Evolutionary conservation across 2,329 filamentous ascomycete genomes (phyloP), one percentile per base, ranked within the genome.

Genomic region (Fusarium verrucosum): DNA sequence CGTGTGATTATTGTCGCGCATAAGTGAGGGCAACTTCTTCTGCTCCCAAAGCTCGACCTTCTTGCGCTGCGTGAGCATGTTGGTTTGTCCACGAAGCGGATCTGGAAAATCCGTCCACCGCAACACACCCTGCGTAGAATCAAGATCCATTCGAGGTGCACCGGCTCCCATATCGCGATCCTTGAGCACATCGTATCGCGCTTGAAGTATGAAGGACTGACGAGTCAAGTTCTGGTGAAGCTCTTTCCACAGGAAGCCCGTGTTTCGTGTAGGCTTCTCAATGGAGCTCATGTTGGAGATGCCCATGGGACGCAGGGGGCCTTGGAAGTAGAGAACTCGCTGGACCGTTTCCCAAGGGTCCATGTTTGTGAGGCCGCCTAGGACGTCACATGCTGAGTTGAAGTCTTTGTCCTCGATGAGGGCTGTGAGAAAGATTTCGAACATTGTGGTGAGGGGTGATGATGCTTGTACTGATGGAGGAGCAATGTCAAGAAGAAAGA

Each of bases 91-190:
- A 22, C 78, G 78, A 2, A 81, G 77, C 16, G 86, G 85, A 60
- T 89, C 87, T 2, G 87, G 87, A 40, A 88, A 79, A 64, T 89
- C 87, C 7, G 78, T 82, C 85, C 85, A 89, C 40, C 82, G 77
- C 55, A 89, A 72, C 5, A 82, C 80, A 17, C 84, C 85, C 0
- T 76, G 76, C 1, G 75, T 71, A 7, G 74, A 68, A 58, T 84
- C 80, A 36, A 83, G 77, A 35, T 82, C 77, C 53, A 72, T 67
- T 4, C 73, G 57, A 1, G 72, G 60, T 3, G 72, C 70, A 11
- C 68, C 59, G 4, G 72, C 72, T 19, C 80, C 80, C 67, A 87
- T 81, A 58, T 85, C 80, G 5, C 73, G 73, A 26, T 84, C 79
- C 44, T 77, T 78, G 19, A 78, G 72, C 3, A 88, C 75, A 50